phyloP scores from a whole-genome alignment of 176 grass and related monocot genomes.

The Olyra latifolia region DNA sequence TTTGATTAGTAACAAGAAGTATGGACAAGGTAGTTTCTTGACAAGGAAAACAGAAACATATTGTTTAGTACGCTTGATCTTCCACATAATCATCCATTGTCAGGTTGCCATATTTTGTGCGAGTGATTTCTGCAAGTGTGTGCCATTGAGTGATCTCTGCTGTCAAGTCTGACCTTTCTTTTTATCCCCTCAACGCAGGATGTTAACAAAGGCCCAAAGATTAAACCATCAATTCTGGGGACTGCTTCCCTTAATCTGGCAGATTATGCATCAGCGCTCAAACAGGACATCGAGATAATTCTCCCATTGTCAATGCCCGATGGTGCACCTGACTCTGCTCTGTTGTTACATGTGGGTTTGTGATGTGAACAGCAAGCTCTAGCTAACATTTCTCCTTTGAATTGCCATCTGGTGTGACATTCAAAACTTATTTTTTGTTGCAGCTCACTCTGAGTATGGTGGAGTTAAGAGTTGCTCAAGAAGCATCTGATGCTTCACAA shows the following conservation, averaged over 20 bases:
- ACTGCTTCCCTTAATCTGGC: conserved; percentile 67
- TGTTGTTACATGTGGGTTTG: conserved; percentile 72
- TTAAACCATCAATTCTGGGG: conserved; percentile 79
- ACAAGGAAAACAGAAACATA: conserved; percentile 2
- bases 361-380: conserved; percentile 23
- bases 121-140: background rate
- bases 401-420: conserved; percentile 22
- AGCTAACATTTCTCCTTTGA: background rate
- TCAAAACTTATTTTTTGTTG: conserved; percentile 31
- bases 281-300: conserved; percentile 68
- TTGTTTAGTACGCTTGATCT: background rate
- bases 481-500: conserved; percentile 49
- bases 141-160: background rate
- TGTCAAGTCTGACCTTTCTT: conserved; percentile 18
- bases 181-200: conserved; percentile 37
- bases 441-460: conserved; percentile 64
- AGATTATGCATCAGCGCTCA: conserved; percentile 55
- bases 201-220: conserved; percentile 60
- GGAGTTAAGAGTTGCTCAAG: conserved; percentile 50
- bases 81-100: background rate
- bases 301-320: conserved; percentile 57
- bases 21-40: conserved; percentile 16
- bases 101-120: conserved; percentile 6
- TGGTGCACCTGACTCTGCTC: conserved; percentile 41
- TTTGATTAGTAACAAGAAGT: background rate